These are phyloP conservation scores for Pleomassaria siparia DNA, from an alignment of 2,329 filamentous ascomycete genomes.

Conservation along the genomic window DNA sequence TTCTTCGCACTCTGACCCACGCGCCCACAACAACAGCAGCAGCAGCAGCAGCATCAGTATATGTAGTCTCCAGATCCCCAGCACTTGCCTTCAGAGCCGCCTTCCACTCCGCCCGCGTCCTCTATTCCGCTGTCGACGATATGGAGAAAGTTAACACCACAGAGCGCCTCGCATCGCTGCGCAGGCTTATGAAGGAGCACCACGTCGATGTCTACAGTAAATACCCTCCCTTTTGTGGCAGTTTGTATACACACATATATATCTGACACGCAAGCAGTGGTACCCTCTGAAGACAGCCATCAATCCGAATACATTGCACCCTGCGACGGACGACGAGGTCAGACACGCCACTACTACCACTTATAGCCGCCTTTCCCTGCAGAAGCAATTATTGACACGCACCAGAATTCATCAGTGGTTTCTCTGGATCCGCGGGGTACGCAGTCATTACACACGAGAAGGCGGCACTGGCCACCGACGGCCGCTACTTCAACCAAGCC, in stretches of 20 bases:
- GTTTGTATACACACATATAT: slow-evolving; percentile 22
- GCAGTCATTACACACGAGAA: slow-evolving; percentile 84
- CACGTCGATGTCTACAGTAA: slow-evolving; percentile 91
- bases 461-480: slow-evolving; percentile 90
- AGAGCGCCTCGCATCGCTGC: slow-evolving; percentile 71
- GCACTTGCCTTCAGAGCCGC: slow-evolving; percentile 20
- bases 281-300: slow-evolving; percentile 96
- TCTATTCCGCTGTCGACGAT: slow-evolving; percentile 44
- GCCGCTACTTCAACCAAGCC: slow-evolving; percentile 97
- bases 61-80: slow-evolving; percentile 25
- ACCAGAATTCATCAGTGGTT: slow-evolving; percentile 82
- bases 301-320: slow-evolving; percentile 97
- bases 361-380: slow-evolving; percentile 15
- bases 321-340: slow-evolving; percentile 84
- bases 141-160: slow-evolving; percentile 83
- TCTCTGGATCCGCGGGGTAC: slow-evolving; percentile 91
- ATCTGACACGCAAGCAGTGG: slow-evolving; percentile 62
- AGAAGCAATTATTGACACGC: slow-evolving; percentile 22
- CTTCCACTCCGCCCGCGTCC: slow-evolving; percentile 33
- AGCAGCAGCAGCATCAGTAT: slow-evolving; percentile 18
- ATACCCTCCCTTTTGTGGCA: not conserved
- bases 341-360: slow-evolving; percentile 19
- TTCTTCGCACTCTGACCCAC: slow-evolving; percentile 30
- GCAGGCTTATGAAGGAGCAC: slow-evolving; percentile 82
- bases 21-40: slow-evolving; percentile 23